Evolutionary conservation across 2,329 filamentous ascomycete species (phyloP), one percentile per base, ranked within the genome.

Genomic region (Monosporascus sp.): DNA sequence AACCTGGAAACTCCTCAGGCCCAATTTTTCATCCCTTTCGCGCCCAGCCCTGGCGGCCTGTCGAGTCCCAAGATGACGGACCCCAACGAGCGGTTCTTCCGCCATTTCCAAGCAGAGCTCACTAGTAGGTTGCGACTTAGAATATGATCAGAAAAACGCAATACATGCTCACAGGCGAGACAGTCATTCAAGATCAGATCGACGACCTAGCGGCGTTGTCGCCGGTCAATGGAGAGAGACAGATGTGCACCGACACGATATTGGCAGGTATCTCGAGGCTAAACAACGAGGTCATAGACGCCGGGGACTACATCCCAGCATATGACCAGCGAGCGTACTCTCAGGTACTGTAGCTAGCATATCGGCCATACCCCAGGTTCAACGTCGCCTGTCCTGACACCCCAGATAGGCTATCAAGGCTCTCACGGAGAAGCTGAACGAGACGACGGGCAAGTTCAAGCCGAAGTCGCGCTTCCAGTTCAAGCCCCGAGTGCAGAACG

Each of bases 241-340:
- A 88, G 57, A 86, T 93, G 67, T 89, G 89, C 49, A 84, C 88
- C 47, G 91, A 96, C 60, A 82, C 89, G 63, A 87, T 91, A 60
- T 79, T 96, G 15, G 84, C 88, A 17, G 83, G 84, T 56, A 94
- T 97, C 62, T 85, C 89, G 31, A 82, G 84, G 53, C 79, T 97
- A 17, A 91, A 90, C 1, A 88, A 87, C 58, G 86, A 94, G 62
- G 89, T 97, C 39, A 86, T 89, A 60, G 91, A 97, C 71, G 88
- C 89, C 1, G 83, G 88, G 2, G 85, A 86, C 52, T 90, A 86
- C 60, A 83, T 96, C 17, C 91, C 94, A 3, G 84, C 90, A 7
- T 95, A 97, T 67, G 94, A 97, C 64, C 90, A 94, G 68, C 84
- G 89, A 61, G 86, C 88, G 24, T 97, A 96, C 66, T 82, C 86